Conservation (phyloP, 2,329 filamentous ascomycete species). For the Fusarium abutilonis region DNA sequence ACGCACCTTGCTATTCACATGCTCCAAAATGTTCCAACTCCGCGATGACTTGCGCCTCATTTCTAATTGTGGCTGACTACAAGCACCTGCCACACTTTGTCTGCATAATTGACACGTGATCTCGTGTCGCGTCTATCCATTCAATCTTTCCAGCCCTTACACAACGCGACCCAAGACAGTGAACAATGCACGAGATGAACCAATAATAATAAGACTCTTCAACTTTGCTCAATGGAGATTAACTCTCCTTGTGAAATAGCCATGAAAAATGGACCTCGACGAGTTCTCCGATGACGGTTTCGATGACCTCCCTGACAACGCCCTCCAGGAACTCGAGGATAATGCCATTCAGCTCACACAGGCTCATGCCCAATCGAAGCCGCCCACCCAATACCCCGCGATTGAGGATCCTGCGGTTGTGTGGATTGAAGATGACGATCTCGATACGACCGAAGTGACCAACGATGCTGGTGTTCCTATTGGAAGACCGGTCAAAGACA, state of each 20-base stretch:
- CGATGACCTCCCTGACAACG: constrained; percentile 66
- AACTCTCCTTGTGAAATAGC: constrained; percentile 1
- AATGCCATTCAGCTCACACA: constrained; percentile 71
- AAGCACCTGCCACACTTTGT: neutral
- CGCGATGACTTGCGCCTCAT: constrained; percentile 22
- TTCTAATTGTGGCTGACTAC: neutral
- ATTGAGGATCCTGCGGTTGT: constrained; percentile 52
- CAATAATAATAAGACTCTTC: constrained; percentile 7
- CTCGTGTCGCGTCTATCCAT: constrained; percentile 43
- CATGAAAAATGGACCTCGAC: constrained; percentile 57
- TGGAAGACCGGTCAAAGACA: constrained; percentile 51
- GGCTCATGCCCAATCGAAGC: constrained; percentile 40
- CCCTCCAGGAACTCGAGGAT: constrained; percentile 70
- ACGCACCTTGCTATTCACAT: constrained; percentile 43
- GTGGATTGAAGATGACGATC: constrained; percentile 65
- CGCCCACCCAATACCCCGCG: constrained; percentile 37
- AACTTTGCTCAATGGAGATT: constrained; percentile 40
- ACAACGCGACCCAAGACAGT: constrained; percentile 14
- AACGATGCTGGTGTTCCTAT: constrained; percentile 58
- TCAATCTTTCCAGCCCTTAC: constrained; percentile 6
- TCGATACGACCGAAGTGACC: constrained; percentile 67
- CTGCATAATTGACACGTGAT: constrained; percentile 42
- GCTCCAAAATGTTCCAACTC: constrained; percentile 25
- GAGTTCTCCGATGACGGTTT: constrained; percentile 72
- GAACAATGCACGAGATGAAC: constrained; percentile 1